Evolutionary conservation across 2,329 filamentous ascomycete genomes (phyloP), one percentile per base, ranked within the genome.

Genomic region (Xylariaceae sp.): DNA sequence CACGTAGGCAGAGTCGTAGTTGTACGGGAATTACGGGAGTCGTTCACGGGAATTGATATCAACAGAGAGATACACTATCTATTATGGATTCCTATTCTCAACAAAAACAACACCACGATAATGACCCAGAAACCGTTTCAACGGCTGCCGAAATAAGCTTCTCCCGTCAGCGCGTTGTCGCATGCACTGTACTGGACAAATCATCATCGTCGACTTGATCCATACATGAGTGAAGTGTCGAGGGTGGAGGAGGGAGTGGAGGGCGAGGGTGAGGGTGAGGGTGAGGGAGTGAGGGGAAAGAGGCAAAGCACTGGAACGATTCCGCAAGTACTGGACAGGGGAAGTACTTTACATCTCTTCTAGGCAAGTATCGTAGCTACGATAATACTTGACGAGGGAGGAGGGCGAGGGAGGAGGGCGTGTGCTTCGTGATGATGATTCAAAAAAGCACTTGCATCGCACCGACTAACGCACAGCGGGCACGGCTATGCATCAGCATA

Each of bases 401-500:
- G 64, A n/a, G n/a, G n/a, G n/a, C n/a, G n/a, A n/a, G n/a, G n/a
- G n/a, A 64, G 65, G 65, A 68, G 64, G 65, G 68, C 55, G 61
- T 56, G 55, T 64, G 51, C 58, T 65, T 65, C 17, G 17, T 18
- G 59, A 62, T 58, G 67, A 65, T 30, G 23, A 66, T 66, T 69
- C 66, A 68, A 69, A 63, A 15, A 48, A 70, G 64, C 70, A 72
- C 70, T 71, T 72, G 70, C 71, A 73, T 72, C 66, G 62, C 23
- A 30, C 64, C 68, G 62, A 67, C 70, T 72, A 72, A 72, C 69
- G 71, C 71, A 72, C 70, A 66, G 68, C 70, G 70, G 70, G 68
- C 71, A 70, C 71, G 71, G 70, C 69, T 73, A 73, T 73, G 70
- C 71, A 73, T 68, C 23, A 13, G 47, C 30, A 68, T 70, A 30